Base-by-base conservation (phyloP, 176 grass and related monocot species). In the Phoenix roebelenii region DNA sequence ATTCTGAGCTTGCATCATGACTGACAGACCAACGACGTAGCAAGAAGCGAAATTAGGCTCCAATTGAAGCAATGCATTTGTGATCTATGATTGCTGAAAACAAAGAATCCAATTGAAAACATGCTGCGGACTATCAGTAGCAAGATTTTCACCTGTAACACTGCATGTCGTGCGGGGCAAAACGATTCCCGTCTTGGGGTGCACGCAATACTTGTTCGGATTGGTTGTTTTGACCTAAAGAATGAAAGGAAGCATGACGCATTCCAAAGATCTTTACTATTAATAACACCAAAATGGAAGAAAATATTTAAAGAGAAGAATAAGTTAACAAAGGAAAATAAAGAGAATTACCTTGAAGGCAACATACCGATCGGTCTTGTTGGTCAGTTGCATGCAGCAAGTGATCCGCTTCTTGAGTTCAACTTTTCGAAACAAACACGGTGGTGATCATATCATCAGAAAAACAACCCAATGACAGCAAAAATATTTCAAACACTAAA, bases 211-310 rank as follows among this genome's bases (percentile, higher is more conserved):
- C 73, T 85, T 98, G 17, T 52, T 88, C 0, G 88, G 93, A 67
- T 69, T 92, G 1, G 93, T 98, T 59, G 93, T 98, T 57, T 98
- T 98, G 23, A 98, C 84, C 93, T 98, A 74, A 73, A 18, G 49
- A 23, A 56, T 7, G 48, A 18, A 48, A 57, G 51, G 55, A 64
- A 60, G 23, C 51, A 10, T 12, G 12, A 39, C 35, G 35, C 35
- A 39, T 10, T 12, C 35, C 35, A 39, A 39, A 39, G 10, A 39
- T 39, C 35, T 39, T 39, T 39, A 39, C 32, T 2, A 39, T 10
- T 10, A 12, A 39, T 39, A 39, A 39, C 35, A 52, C 15, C 23
- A 25, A 23, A 24, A 50, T 0, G 18, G 44, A 51, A 16, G 14
- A 5, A 25, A 25, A 25, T 15, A 59, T 25, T 58, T 18, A 29